Conservation (phyloP, 805 yeast species). For the Candida adriatica region DNA sequence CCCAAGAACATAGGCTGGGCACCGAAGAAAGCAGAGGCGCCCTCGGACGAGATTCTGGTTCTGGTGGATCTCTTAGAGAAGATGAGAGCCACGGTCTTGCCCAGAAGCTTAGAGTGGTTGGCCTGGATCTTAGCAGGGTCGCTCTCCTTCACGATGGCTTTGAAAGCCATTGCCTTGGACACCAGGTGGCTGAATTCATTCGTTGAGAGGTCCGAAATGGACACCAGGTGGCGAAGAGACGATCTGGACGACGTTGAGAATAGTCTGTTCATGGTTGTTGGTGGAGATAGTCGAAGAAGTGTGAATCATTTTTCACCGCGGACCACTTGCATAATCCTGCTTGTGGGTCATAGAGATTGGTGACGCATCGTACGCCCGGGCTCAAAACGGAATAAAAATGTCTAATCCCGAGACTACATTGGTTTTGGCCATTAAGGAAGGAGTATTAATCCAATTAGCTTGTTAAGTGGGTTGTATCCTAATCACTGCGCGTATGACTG, state of each 20-base stretch:
- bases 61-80: constrained; percentile 93
- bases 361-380: too few relatives aligned
- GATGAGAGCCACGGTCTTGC: constrained; percentile 75
- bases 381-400: too few relatives aligned
- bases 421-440: too few relatives aligned
- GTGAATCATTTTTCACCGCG: too few relatives aligned
- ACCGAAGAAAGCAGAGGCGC: constrained; percentile 88
- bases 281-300: too few relatives aligned
- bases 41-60: constrained; percentile 90
- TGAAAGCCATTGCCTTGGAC: constrained; percentile 63
- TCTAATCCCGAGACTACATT: too few relatives aligned
- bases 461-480: too few relatives aligned
- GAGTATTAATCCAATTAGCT: too few relatives aligned
- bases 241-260: constrained; percentile 9
- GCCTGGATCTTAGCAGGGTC: constrained; percentile 28
- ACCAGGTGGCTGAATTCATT: constrained; percentile 69
- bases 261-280: too few relatives aligned
- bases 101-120: constrained; percentile 50
- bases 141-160: constrained; percentile 53
- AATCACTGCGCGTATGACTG: too few relatives aligned
- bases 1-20: constrained; percentile 97
- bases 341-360: too few relatives aligned
- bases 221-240: constrained; percentile 59
- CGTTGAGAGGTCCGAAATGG: constrained; percentile 71
- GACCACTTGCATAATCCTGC: too few relatives aligned